phyloP scores from a whole-genome alignment of 2,329 filamentous ascomycete genomes.

The Mycocentrospora acerina region DNA sequence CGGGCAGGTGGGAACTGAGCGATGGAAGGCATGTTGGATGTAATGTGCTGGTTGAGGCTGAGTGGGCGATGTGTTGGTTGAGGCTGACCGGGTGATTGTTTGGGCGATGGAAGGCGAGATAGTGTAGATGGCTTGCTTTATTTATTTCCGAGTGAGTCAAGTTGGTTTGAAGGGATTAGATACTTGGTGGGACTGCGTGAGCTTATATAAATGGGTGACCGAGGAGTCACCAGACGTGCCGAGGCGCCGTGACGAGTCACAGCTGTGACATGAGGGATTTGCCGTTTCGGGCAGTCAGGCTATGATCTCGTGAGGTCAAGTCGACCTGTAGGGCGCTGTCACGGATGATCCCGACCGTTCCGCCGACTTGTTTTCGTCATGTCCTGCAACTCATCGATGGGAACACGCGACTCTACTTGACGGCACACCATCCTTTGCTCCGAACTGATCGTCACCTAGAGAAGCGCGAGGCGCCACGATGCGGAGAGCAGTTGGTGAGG shows the following conservation, averaged over 20 bases:
- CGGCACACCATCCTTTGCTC: no score
- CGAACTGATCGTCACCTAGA: no score
- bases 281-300: slow-evolving; percentile 13
- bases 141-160: no score
- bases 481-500: no score
- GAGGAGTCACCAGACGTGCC: slow-evolving; percentile 5
- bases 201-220: slow-evolving; percentile 4
- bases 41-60: slow-evolving; percentile 2
- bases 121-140: no score
- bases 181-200: slow-evolving; percentile 1
- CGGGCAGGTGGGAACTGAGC: slow-evolving; percentile 37
- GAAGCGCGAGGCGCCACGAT: no score
- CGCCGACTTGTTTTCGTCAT: slow-evolving; percentile 11
- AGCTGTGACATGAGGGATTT: slow-evolving; percentile 3
- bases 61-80: not conserved
- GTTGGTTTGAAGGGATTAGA: not conserved
- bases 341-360: slow-evolving; percentile 8
- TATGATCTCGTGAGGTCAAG: slow-evolving; percentile 12
- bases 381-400: not conserved
- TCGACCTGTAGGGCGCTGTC: slow-evolving; percentile 1
- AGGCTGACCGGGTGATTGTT: not conserved
- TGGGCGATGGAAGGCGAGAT: no score
- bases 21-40: slow-evolving; percentile 29
- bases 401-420: no score
- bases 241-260: slow-evolving; percentile 9